Evolutionary conservation across 345 rosid genomes (phyloP), one percentile per base, ranked within the genome.

Genomic region (Trapa bicornis): DNA sequence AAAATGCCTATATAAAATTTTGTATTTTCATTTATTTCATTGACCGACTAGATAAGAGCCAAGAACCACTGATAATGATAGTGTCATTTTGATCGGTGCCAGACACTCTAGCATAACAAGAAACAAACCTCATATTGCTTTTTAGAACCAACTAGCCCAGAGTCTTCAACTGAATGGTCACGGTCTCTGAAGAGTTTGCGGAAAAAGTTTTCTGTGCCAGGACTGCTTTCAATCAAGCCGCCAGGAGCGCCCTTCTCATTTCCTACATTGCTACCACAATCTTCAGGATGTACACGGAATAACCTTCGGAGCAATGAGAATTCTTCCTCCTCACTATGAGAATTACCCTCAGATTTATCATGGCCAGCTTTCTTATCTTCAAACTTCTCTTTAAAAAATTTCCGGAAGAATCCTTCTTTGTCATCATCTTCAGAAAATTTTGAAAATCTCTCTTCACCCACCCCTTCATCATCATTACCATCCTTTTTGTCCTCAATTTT

Each of bases 221-320:
- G 97, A 77, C 97, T 95, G 76, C 93, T 88, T 78, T 91, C 99
- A 75, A 47, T 77, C 79, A 88, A 73, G 69, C 76, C 70, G 64
- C 85, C 80, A 68, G 71, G 75, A 71, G 76, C 77, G 74, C 80
- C 82, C 78, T 68, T 78, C 78, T 86, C 97, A 82, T 74, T 85
- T 41, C 75, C 77, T 53, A 75, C 65, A 68, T 77, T 67, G 68
- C 68, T 80, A 78, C 80, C 91, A 53, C 76, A 76, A 69, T 95
- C 96, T 84, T 91, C 97, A 29, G 96, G 99, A 71, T 89, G 97
- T 81, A 89, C 97, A 54, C 90, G 93, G 71, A 95, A 95, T 72
- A 91, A 74, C 81, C 85, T 85, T 67, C 84, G 79, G 78, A 95
- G 85, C 74, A 95, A 67, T 39, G 97, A 81, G 76, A 89, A 81